These are phyloP conservation scores for Saturnispora besseyi DNA, from an alignment of 805 yeast genomes.

Conservation along the genomic window DNA sequence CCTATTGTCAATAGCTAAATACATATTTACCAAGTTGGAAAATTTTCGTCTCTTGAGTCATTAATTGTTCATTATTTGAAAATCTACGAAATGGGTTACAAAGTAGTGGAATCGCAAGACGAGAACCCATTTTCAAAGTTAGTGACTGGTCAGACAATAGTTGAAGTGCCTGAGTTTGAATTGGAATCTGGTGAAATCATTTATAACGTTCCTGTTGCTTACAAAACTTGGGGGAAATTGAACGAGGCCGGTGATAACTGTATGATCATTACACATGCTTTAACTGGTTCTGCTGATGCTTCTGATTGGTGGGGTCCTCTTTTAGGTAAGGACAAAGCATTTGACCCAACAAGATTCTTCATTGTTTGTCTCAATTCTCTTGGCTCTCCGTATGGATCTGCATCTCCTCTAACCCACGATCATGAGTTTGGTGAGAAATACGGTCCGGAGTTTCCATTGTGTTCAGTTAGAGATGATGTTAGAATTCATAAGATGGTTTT, in stretches of 20 bases:
- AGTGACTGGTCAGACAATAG: conserved; percentile 70
- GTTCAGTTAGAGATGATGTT: conserved; percentile 91
- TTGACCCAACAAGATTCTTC: conserved; percentile 83
- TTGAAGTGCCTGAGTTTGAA: conserved; percentile 61
- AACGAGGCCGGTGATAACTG: conserved; percentile 65
- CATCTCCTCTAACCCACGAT: conserved; percentile 81
- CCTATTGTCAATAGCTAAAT: not conserved
- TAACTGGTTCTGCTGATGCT: conserved; percentile 93
- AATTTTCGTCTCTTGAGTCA: not conserved
- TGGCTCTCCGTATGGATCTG: conserved; percentile 95
- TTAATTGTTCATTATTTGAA: not conserved
- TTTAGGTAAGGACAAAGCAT: conserved; percentile 75
- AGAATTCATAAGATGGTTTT: conserved; percentile 66
- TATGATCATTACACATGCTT: conserved; percentile 88
- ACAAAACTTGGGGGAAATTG: conserved; percentile 89
- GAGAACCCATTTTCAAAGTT: conserved; percentile 62
- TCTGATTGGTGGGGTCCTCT: conserved; percentile 99
- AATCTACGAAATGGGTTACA: conserved; percentile 22
- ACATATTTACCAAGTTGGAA: not conserved
- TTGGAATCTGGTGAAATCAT: conserved; percentile 79
- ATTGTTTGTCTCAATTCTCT: conserved; percentile 85
- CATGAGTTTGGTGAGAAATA: conserved; percentile 66
- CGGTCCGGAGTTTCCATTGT: conserved; percentile 93
- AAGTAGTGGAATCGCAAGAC: conserved; percentile 36
- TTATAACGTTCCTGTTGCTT: conserved; percentile 78